Base-by-base conservation (phyloP, 1,284 basidiomycete species). In the Sanghuangporus weigelae region DNA sequence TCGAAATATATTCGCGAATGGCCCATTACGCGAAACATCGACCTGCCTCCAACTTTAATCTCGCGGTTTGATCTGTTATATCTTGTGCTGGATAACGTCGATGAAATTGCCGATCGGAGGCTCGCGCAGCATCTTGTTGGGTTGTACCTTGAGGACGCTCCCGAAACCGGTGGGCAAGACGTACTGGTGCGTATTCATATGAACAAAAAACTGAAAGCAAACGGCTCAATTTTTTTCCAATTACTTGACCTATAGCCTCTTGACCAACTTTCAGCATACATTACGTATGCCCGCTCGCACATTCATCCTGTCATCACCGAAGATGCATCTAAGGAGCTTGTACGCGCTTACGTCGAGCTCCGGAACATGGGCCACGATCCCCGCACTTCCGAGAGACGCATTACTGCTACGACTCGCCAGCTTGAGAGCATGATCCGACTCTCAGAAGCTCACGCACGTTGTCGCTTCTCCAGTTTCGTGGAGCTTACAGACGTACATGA, bases 31-130 rank as follows among this genome's bases (percentile, higher is more conserved):
- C 58, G 64, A 21, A 82, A 82, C 70, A 95, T 96, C 66, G 93
- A 99, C 74, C 81, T 99, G 19, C 97, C 97, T 2, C 96, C 97
- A 0, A 98, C 97, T 0, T 84, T 99, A 42, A 98, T 99, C 70
- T 98, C 95, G 53, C 89, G 97, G 70, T 99, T 99, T 76, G 96
- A 99, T 73, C 78, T 99, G 53, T 81, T 99, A n/a, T 99, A 99
- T 73, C 87, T 99, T 26, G 94, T 99, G 1, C 82, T 99, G 44
- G 96, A 99, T 78, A 90, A 94, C 71, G 89, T 95, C 2, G 95
- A 99, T 72, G 96, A 99, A 75, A 78, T 82, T 31, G 78, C 91
- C 64, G 96, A 99, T 75, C 83, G 96, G n/a, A 84, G 84, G 68
- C 81, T 99, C 26, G 96, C 96, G 0, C 92, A 95, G 70, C 95